Conservation (phyloP, 228 moss, liverwort and hornwort genomes). For the Sphagnum fallax region DNA sequence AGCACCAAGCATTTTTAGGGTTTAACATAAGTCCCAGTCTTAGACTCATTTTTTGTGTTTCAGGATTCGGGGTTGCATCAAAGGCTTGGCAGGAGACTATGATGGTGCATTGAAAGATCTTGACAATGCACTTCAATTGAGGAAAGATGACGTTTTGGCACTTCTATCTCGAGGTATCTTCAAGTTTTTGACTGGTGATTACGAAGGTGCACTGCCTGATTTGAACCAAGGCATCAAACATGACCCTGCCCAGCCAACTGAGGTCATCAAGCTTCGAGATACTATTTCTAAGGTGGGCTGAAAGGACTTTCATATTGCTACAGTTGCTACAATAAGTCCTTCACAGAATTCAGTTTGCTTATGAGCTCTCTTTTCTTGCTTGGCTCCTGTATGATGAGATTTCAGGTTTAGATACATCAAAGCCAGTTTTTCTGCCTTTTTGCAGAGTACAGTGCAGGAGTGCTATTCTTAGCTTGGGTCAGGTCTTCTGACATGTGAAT, state of each 20-base stretch:
- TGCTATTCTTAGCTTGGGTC: too few relatives aligned
- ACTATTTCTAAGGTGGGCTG: constrained; percentile 25
- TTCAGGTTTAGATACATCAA: too few relatives aligned
- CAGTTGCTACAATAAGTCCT: not conserved
- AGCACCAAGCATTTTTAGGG: too few relatives aligned
- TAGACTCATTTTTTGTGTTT: too few relatives aligned
- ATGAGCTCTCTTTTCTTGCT: too few relatives aligned
- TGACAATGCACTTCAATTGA: constrained; percentile 27
- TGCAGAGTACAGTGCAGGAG: too few relatives aligned
- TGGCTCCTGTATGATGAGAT: too few relatives aligned
- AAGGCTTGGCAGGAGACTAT: constrained; percentile 42
- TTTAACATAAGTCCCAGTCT: too few relatives aligned
- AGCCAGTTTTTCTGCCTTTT: too few relatives aligned
- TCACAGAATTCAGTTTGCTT: not conserved
- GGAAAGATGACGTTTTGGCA: constrained; percentile 31
- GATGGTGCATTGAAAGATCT: constrained; percentile 32
- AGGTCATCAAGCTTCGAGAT: constrained; percentile 37
- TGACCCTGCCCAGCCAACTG: constrained; percentile 27
- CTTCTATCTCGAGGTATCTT: constrained; percentile 40
- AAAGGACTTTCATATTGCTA: not conserved
- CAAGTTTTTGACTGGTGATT: constrained; percentile 31
- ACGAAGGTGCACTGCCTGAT: constrained; percentile 28
- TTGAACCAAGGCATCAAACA: constrained; percentile 36
- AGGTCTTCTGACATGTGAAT: too few relatives aligned
- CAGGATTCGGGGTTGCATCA: constrained; percentile 62